These are phyloP conservation scores for Coemansia sp. DNA, from an alignment of 192 early-diverging fungal species.

Conservation along the genomic window DNA sequence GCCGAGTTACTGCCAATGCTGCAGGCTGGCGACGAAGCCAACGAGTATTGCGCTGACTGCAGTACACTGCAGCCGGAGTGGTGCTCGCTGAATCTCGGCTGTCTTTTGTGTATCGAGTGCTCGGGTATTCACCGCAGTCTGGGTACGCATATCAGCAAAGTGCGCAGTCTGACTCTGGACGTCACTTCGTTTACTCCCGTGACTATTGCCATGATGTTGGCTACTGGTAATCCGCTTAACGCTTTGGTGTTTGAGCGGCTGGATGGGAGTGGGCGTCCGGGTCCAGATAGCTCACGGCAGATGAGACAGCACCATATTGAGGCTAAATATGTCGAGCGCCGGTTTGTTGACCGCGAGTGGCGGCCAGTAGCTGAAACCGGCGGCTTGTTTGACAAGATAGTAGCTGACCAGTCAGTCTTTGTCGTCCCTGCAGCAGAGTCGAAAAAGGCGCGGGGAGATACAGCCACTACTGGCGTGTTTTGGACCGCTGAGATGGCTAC, in stretches of 20 bases:
- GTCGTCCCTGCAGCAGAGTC: neutral
- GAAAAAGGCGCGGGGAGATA: neutral
- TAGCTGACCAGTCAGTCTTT: neutral
- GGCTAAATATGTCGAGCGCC: conserved; percentile 68
- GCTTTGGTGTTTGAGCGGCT: conserved; percentile 18
- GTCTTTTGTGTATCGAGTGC: conserved; percentile 85
- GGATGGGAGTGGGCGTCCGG: conserved; percentile 14
- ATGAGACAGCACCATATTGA: conserved; percentile 66
- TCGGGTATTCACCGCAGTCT: conserved; percentile 92
- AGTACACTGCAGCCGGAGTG: conserved; percentile 72
- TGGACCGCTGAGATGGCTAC: conserved; percentile 23
- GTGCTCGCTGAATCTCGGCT: conserved; percentile 85
- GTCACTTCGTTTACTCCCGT: conserved; percentile 55
- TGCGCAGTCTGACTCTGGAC: conserved; percentile 81
- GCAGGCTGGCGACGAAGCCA: conserved; percentile 23
- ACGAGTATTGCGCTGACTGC: conserved; percentile 63
- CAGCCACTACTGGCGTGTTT: neutral
- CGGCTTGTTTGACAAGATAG: neutral
- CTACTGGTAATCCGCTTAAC: conserved; percentile 42
- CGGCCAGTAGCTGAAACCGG: conserved; percentile 18
- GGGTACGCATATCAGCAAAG: conserved; percentile 89
- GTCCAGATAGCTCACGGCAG: conserved; percentile 50
- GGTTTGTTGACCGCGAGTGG: conserved; percentile 47
- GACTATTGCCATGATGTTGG: conserved; percentile 36
- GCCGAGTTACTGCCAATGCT: conserved; percentile 27